These are phyloP conservation scores for Aspergillus glaucus DNA, from an alignment of 2,329 filamentous ascomycete species.

Conservation along the genomic window DNA sequence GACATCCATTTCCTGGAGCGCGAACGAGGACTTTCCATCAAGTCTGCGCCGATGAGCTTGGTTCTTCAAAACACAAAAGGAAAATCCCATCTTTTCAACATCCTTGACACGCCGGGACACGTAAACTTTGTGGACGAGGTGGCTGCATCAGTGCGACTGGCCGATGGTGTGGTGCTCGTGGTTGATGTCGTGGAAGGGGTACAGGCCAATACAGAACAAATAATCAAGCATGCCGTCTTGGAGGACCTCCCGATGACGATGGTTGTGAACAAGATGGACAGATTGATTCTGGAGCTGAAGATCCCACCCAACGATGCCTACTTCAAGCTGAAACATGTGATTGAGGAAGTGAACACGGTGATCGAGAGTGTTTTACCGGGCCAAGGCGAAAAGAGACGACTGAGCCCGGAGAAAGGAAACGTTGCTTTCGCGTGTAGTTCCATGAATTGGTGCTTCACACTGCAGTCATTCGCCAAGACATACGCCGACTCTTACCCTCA, in stretches of 20 bases:
- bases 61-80: conserved; percentile 81
- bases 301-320: conserved; percentile 93
- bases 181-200: conserved; percentile 98
- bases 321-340: conserved; percentile 98
- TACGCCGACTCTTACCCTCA: conserved; percentile 83
- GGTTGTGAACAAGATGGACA: conserved; percentile 95
- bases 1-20: conserved; percentile 85
- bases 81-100: conserved; percentile 92
- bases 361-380: conserved; percentile 84
- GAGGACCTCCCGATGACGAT: conserved; percentile 84
- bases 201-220: conserved; percentile 94
- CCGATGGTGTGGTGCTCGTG: conserved; percentile 85
- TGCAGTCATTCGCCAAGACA: conserved; percentile 92
- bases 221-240: conserved; percentile 90
- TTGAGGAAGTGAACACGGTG: conserved; percentile 94
- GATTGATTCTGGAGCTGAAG: conserved; percentile 87
- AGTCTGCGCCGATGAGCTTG: conserved; percentile 89
- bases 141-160: conserved; percentile 75
- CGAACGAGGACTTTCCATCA: conserved; percentile 84
- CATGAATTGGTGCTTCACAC: conserved; percentile 95
- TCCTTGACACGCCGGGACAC: conserved; percentile 93
- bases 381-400: conserved; percentile 66
- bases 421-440: conserved; percentile 92
- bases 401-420: conserved; percentile 96
- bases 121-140: conserved; percentile 99